Evolutionary conservation across 176 grass and related monocot species (phyloP).

Genomic region (Chrysopogon serrulatus): DNA sequence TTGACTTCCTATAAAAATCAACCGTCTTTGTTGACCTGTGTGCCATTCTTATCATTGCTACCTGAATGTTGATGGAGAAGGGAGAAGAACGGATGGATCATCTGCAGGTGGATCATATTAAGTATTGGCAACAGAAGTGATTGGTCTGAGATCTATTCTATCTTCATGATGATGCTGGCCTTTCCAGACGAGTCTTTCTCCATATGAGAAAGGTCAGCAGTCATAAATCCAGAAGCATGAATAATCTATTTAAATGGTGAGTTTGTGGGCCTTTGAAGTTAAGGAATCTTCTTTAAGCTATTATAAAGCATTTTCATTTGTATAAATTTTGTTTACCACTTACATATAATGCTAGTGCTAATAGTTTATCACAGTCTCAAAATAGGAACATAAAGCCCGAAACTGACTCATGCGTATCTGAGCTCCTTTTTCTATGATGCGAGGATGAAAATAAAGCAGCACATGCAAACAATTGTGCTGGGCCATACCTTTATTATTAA

Average conservation of each 20-base stretch:
- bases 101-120: conserved; percentile 5
- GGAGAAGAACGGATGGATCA: conserved; percentile 19
- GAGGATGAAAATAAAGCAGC: conserved; percentile 5
- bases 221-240: conserved; percentile 6
- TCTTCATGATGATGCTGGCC: conserved; percentile 25
- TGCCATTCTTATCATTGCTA: conserved; percentile 25
- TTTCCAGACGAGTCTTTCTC: conserved; percentile 14
- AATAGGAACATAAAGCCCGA: conserved; percentile 8
- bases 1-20: conserved; percentile 1
- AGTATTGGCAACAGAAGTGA: conserved; percentile 2
- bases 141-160: conserved; percentile 2
- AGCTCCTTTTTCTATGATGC: background rate
- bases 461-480: conserved; percentile 1
- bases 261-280: background rate
- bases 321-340: background rate
- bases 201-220: background rate
- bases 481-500: conserved; percentile 10
- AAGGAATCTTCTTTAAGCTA: conserved; percentile 8
- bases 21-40: conserved; percentile 7
- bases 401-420: background rate
- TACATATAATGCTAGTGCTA: background rate
- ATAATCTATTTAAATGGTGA: conserved; percentile 16
- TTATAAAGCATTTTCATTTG: background rate
- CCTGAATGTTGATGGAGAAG: background rate
- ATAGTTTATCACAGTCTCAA: conserved; percentile 7